Evolutionary conservation across 2,329 filamentous ascomycete species (phyloP), one percentile per base, ranked within the genome.

Genomic region (Aspergillus thermomutatus): DNA sequence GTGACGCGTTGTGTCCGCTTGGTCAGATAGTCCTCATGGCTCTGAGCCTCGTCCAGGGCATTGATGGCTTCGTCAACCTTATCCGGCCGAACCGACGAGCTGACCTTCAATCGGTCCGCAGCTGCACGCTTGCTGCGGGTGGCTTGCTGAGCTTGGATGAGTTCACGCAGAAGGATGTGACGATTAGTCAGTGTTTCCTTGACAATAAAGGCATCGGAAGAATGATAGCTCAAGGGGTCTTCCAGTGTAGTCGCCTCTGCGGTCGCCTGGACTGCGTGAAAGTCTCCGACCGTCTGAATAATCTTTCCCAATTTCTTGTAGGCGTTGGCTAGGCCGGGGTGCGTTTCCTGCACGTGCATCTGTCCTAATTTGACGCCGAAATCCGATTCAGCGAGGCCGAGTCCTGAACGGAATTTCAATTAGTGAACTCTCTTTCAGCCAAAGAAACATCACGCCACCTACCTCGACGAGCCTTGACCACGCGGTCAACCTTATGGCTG

Each of bases 31-130:
- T 86, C 80, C 76, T 99, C 94, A 64, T 90, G 86, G 61, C 84
- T 87, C 54, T 89, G 84, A 3, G 94, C 94, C 69, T 97, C 94
- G 61, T 96, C 92, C 4, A 97, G 83, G 4, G 91, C 85, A 19
- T 87, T 83, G 68, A 99, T 95, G n/a, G 94, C 94, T 75, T 99
- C 94, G 72, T 99, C 94, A 27, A 97, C 94, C 78, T 97, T 99
- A 71, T 99, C 94, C 37, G 89, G 84, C 60, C 91, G 89, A 37
- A 99, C 92, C 56, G 87, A 94, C 17, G 90, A 89, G 72, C 87
- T 91, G 19, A 88, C 86, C 71, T 95, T 96, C 59, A 99, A 82
- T 47, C 94, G 86, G 73, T 97, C 92, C 1, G 92, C 92, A 1
- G 92, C 91, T 61, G 87, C 86, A 41, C 94, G 84, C 73, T 92